Percentiles rank a stretch among this genome's conserved stretches.
phyloP scores from a whole-genome alignment of 2,329 filamentous ascomycete genomes.

The Cladosporium sp. region DNA sequence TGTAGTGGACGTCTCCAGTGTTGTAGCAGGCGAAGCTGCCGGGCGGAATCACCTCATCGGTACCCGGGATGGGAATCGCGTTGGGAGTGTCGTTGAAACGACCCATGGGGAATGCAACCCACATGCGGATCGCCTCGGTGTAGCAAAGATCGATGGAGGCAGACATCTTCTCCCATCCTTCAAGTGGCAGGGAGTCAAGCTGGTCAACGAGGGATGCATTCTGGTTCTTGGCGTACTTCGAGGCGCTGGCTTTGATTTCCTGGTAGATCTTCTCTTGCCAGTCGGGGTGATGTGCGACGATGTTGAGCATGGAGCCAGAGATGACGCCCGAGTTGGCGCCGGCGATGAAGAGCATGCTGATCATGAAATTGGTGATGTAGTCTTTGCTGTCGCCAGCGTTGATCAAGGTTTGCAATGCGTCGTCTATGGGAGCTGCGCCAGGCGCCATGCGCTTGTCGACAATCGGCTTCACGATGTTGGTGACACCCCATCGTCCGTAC shows the following conservation, averaged over 20 bases:
- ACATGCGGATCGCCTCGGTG: conserved; percentile 25
- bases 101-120: conserved; percentile 18
- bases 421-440: conserved; percentile 16
- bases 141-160: conserved; percentile 23
- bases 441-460: conserved; percentile 11
- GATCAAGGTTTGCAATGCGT: conserved; percentile 21
- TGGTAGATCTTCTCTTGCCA: conserved; percentile 23
- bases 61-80: conserved; percentile 20
- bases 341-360: conserved; percentile 21
- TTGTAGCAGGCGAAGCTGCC: conserved; percentile 28
- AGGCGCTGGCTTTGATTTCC: conserved; percentile 21
- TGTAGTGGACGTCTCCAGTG: conserved; percentile 29
- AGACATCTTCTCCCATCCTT: conserved; percentile 4
- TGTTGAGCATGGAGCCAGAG: conserved; percentile 22
- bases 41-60: conserved; percentile 29
- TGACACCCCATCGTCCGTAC: conserved; percentile 15
- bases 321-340: conserved; percentile 15
- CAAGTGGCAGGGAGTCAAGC: conserved; percentile 3
- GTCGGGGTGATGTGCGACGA: conserved; percentile 23
- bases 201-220: background rate
- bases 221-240: conserved; percentile 6
- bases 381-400: conserved; percentile 23
- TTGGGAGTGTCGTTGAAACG: conserved; percentile 5
- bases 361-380: conserved; percentile 24
- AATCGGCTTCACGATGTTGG: background rate